Conservation (phyloP, 306 rosid genomes). For the Dalbergia oliveri region DNA sequence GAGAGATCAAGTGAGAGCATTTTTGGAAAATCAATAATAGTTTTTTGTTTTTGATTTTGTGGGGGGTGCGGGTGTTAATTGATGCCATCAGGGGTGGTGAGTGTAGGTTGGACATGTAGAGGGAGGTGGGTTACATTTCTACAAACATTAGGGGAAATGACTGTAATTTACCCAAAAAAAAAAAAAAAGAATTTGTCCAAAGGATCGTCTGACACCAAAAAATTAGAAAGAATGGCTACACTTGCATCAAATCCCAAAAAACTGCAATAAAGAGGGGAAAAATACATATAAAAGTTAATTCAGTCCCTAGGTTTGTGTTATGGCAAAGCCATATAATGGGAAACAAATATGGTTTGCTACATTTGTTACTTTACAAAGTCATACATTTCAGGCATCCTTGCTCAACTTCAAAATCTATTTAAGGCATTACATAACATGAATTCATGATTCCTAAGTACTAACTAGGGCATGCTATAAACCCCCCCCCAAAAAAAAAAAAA, state of each 20-base stretch:
- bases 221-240: not conserved
- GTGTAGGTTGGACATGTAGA: too few species aligned
- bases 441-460: slow-evolving; percentile 11
- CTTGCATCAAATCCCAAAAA: too few species aligned
- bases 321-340: not conserved
- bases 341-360: slow-evolving; percentile 5
- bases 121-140: too few species aligned
- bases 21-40: too few species aligned
- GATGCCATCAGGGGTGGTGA: too few species aligned
- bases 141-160: too few species aligned
- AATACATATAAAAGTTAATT: not conserved
- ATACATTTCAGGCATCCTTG: slow-evolving; percentile 1
- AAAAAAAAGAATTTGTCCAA: not conserved
- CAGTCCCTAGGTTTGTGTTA: not conserved
- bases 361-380: slow-evolving; percentile 16
- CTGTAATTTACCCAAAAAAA: too few species aligned
- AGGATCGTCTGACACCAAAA: slow-evolving; percentile 1
- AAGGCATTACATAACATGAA: not conserved
- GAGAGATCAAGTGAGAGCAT: too few species aligned
- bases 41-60: too few species aligned
- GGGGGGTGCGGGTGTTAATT: too few species aligned
- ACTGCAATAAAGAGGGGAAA: not conserved
- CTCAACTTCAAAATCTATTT: slow-evolving; percentile 27
- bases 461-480: not conserved
- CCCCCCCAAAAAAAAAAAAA: too few species aligned